Evolutionary conservation across 495 filamentous ascomycete genomes (phyloP).

Genomic region (Xylaria sp.): DNA sequence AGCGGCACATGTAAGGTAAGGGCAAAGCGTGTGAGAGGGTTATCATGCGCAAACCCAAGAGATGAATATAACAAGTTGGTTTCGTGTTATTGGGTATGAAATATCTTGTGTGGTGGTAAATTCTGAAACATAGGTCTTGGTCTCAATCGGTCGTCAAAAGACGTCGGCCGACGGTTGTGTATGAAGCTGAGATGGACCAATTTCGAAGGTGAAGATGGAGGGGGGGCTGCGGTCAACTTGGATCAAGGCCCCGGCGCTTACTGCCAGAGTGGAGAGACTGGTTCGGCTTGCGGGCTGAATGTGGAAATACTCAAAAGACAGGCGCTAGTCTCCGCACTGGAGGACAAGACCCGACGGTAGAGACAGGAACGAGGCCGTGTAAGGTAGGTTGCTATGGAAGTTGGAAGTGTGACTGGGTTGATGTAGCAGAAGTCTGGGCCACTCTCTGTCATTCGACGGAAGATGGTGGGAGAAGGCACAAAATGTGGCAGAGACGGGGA

Average conservation of each 20-base stretch:
- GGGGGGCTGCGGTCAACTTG: constrained; percentile 24
- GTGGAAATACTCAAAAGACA: constrained; percentile 24
- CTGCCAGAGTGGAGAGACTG: constrained; percentile 22
- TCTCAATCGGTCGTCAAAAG: constrained; percentile 17
- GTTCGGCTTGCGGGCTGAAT: constrained; percentile 25
- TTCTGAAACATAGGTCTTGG: background rate
- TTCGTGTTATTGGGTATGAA: background rate
- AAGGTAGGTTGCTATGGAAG: constrained; percentile 19
- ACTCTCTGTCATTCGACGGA: constrained; percentile 6
- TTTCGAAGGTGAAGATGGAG: constrained; percentile 21
- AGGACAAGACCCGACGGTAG: background rate
- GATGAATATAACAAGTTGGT: background rate
- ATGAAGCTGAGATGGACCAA: constrained; percentile 22
- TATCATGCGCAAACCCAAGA: constrained; percentile 4
- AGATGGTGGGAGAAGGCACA: background rate
- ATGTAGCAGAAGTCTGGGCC: background rate
- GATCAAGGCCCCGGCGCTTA: constrained; percentile 24
- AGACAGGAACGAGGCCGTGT: constrained; percentile 36
- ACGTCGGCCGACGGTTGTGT: constrained; percentile 18
- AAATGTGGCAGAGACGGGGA: constrained; percentile 28
- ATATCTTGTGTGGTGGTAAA: background rate
- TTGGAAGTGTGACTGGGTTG: constrained; percentile 14
- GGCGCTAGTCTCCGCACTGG: constrained; percentile 2
- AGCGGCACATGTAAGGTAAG: constrained; percentile 18
- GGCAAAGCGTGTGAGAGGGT: background rate